A percentile compares a stretch with the other conserved stretches of the same genome.
phyloP scores from a whole-genome alignment of 1,284 basidiomycete genomes.

The Moesziomyces sp. region DNA sequence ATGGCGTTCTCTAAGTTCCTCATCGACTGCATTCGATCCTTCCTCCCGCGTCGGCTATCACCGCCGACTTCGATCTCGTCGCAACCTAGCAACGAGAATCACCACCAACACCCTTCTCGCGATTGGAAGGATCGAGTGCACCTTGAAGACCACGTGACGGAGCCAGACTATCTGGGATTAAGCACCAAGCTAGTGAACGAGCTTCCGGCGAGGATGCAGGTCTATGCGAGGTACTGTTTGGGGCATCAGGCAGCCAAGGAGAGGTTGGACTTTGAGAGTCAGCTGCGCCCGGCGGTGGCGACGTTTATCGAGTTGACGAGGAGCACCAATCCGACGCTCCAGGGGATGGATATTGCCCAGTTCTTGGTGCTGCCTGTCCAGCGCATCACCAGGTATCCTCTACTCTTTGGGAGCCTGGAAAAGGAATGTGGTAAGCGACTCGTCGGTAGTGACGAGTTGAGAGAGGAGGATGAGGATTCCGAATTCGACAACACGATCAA shows the following conservation, averaged over 20 bases:
- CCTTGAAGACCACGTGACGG: not conserved
- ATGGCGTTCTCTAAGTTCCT: conserved; percentile 20
- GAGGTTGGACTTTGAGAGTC: conserved; percentile 15
- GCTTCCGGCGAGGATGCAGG: conserved; percentile 22
- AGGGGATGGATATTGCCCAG: conserved; percentile 27
- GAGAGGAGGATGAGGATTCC: conserved; percentile 16
- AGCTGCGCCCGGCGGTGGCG: conserved; percentile 14
- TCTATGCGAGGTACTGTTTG: conserved; percentile 21
- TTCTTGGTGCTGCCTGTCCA: conserved; percentile 24
- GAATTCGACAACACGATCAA: not conserved
- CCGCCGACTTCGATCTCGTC: conserved; percentile 19
- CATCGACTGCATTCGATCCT: conserved; percentile 11
- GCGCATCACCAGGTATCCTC: conserved; percentile 21
- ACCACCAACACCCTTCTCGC: not conserved
- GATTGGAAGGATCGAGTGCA: too few relatives aligned
- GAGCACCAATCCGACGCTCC: conserved; percentile 20
- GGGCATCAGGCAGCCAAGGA: conserved; percentile 13
- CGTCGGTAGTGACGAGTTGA: conserved; percentile 8
- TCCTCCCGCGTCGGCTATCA: conserved; percentile 2
- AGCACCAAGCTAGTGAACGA: conserved; percentile 14
- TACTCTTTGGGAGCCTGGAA: conserved; percentile 25
- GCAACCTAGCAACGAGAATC: conserved; percentile 2
- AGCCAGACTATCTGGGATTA: conserved; percentile 15
- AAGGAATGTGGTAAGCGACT: conserved; percentile 19
- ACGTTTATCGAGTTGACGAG: conserved; percentile 18